phyloP scores from a whole-genome alignment of 1,284 basidiomycete genomes.

The Stygiomarasmius scandens region DNA sequence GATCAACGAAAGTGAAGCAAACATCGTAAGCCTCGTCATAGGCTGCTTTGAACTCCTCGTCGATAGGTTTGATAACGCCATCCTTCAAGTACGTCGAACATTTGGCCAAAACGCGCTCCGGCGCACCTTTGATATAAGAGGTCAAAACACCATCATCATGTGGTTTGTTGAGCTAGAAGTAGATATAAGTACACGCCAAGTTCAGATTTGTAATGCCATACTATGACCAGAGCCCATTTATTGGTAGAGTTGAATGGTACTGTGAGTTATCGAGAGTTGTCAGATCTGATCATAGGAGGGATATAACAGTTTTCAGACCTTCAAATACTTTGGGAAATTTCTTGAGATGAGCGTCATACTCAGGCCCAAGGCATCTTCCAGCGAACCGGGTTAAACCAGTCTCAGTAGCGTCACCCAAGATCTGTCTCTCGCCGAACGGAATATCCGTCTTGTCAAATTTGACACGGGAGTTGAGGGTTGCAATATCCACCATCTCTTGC shows the following conservation, averaged over 20 bases:
- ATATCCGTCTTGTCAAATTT: conserved; percentile 69
- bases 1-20: conserved; percentile 20
- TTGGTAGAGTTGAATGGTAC: conserved; percentile 74
- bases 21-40: conserved; percentile 69
- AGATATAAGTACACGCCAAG: background rate
- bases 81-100: conserved; percentile 62
- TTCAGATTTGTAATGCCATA: conserved; percentile 36
- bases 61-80: conserved; percentile 49
- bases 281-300: background rate
- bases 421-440: conserved; percentile 62
- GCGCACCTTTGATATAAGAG: conserved; percentile 68
- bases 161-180: conserved; percentile 51
- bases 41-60: conserved; percentile 52
- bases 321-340: conserved; percentile 62
- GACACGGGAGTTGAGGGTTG: conserved; percentile 66
- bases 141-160: conserved; percentile 51
- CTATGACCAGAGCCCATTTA: conserved; percentile 72
- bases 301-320: conserved; percentile 30
- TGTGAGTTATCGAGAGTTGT: conserved; percentile 15
- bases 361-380: conserved; percentile 47
- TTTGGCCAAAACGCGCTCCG: conserved; percentile 66
- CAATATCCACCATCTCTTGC: conserved; percentile 63
- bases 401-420: conserved; percentile 72
- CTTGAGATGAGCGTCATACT: conserved; percentile 58
- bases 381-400: conserved; percentile 70